A percentile compares a stretch with the other conserved stretches of the same genome.
Evolutionary conservation across 768 basidiomycete species (phyloP).

Genomic region (Myochromella boudieri): DNA sequence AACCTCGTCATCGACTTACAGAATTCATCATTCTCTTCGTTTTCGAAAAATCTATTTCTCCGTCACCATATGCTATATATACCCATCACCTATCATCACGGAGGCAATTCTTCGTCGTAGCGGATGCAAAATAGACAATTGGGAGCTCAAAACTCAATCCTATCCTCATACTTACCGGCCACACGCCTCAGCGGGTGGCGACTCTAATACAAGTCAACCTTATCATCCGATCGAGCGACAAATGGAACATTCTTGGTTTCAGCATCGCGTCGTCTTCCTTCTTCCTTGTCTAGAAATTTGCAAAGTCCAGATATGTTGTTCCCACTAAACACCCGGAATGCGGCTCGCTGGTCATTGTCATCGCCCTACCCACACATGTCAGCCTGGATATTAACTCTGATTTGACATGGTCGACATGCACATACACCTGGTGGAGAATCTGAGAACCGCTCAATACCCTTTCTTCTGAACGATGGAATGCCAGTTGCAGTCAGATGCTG

Average conservation of each 20-base stretch:
- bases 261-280: slow-evolving; percentile 51
- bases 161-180: no score
- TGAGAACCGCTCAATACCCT: slow-evolving; percentile 76
- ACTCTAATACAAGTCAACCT: slow-evolving; percentile 60
- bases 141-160: no score
- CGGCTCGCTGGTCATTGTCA: slow-evolving; percentile 63
- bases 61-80: no score
- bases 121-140: neutral
- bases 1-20: no score
- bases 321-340: slow-evolving; percentile 81
- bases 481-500: slow-evolving; percentile 82
- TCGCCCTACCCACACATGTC: slow-evolving; percentile 44
- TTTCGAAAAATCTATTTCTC: no score
- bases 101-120: neutral
- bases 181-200: no score
- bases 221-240: slow-evolving; percentile 60
- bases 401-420: slow-evolving; percentile 15
- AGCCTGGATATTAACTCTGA: neutral
- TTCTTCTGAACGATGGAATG: slow-evolving; percentile 67
- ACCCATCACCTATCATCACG: no score
- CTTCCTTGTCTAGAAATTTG: slow-evolving; percentile 72
- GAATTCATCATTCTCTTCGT: no score
- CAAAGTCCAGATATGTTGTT: slow-evolving; percentile 62
- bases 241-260: slow-evolving; percentile 64
- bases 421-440: slow-evolving; percentile 65